Base-by-base conservation (phyloP, 805 yeast genomes). In the Kodamaea leandrae region DNA sequence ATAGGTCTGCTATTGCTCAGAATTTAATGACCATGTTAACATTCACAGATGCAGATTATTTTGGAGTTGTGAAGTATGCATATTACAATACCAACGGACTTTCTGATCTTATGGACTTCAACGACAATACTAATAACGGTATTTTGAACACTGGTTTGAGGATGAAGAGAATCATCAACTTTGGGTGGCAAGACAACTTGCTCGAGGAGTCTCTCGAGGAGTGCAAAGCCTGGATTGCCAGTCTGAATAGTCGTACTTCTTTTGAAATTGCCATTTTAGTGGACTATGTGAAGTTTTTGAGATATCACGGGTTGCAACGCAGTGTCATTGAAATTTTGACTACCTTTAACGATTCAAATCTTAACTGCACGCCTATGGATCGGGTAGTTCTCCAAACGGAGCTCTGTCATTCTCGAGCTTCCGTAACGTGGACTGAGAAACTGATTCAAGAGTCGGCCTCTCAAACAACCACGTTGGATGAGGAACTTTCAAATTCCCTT, bases 191-290 rank as follows among this genome's bases (percentile, higher is more conserved):
- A 28, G 57, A 58, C 15, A 37, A 41, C 1, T 15, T 50, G 0
- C 50, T 38, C 9, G 21, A 15, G 19, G 7, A 23, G 5, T 7
- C 37, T 7, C 14, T 23, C 21, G 27, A 3, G 15, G 14, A 34
- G 12, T 16, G 5, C 12, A 24, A 24, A 12, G 20, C 21, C 14
- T 34, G 37, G 37, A 24, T 34, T 8, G 8, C 13, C 21, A 16
- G 17, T 12, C 33, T 30, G 9, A n/a, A 13, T n/a, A 24, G 18
- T 7, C 19, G 7, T 16, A 18, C 15, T 14, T 16, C 13, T 2
- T 6, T 10, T 8, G 76, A 72, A 40, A 36, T 47, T 17, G 57
- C 57, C 4, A 57, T 73, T 12, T 34, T 68, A 15, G 33, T 39
- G 12, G 44, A 47, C 15, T 35, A 61, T 0, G 23, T 58, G 3